These are phyloP conservation scores for Leptodermis oblonga DNA, from an alignment of 257 asterid genomes.

Conservation along the genomic window DNA sequence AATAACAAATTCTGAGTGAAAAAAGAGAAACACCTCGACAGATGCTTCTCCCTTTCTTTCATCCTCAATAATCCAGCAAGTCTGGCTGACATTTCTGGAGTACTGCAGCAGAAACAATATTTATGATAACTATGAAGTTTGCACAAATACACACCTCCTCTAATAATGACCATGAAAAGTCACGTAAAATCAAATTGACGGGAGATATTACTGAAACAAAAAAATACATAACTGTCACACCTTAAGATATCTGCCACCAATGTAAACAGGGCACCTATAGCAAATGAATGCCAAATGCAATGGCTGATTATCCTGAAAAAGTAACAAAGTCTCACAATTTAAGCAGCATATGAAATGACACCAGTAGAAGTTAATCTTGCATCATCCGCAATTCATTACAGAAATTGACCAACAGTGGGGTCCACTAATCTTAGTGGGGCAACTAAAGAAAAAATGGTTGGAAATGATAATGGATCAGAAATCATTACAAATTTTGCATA, in stretches of 20 bases:
- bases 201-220: neutral
- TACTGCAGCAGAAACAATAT: conserved; percentile 43
- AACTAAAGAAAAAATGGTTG: neutral
- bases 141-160: neutral
- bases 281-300: conserved; percentile 51
- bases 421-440: neutral
- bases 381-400: neutral
- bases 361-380: no score
- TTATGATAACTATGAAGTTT: neutral
- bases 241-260: conserved; percentile 98
- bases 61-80: conserved; percentile 90
- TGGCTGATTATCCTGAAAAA: conserved; percentile 54
- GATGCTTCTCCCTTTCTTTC: conserved; percentile 99
- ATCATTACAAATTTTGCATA: neutral
- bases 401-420: neutral
- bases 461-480: conserved; percentile 18
- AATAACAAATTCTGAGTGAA: conserved; percentile 12
- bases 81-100: conserved; percentile 93
- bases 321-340: conserved; percentile 15
- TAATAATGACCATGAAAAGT: neutral
- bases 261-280: conserved; percentile 58
- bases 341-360: conserved; percentile 1
- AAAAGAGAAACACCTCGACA: conserved; percentile 56
- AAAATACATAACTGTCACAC: conserved; percentile 29
- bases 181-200: neutral